Evolutionary conservation across 306 rosid genomes (phyloP), one percentile per base, ranked within the genome.

Genomic region (Rosa multiflora): DNA sequence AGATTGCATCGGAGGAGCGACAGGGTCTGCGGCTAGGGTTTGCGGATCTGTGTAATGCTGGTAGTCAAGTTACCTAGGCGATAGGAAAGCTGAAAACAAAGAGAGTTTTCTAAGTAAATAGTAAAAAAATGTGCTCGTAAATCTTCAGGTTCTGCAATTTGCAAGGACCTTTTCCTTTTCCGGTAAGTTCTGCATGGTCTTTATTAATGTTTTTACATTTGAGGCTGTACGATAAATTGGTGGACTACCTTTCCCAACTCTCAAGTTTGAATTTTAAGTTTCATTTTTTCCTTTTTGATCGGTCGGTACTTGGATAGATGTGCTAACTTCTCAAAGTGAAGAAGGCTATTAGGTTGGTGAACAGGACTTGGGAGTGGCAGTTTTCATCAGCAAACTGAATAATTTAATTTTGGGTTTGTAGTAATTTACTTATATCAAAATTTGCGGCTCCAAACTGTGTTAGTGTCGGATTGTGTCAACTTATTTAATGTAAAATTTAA

Each of bases 1-100:
- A 10, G 72, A 67, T 18, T 40, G 72, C 72, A 67, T 67, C 18
- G 44, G 44, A 64, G 70, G 43, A 64, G 70, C 44, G 15, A 8
- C 1, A 8, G 44, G 23, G 48, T 67, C 26, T 23, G 26, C 26
- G 26, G 26, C 40, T 17, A 7, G 4, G 18, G 1, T 14, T 40
- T 29, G 26, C 26, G 44, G 70, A 29, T 15, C 47, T 37, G 47
- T 29, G 20, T 63, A 9, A 18, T n/a, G 23, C 8, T 51, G 56
- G 56, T 51, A 1, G 56, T 23, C 0, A 26, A 26, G 29, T 26
- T 26, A 26, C 1, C 61, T 18, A 20, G 4, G n/a, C 5, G 10
- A 9, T 6, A 4, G 0, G 10, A 35, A 8, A 21, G 35, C 35
- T 21, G n/a, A 58, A n/a, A 21, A 21, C 64, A 15, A 18, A 20